Base-by-base conservation (phyloP, 352 stramenopile genomes). In the Phytophthora pseudosyringae region DNA sequence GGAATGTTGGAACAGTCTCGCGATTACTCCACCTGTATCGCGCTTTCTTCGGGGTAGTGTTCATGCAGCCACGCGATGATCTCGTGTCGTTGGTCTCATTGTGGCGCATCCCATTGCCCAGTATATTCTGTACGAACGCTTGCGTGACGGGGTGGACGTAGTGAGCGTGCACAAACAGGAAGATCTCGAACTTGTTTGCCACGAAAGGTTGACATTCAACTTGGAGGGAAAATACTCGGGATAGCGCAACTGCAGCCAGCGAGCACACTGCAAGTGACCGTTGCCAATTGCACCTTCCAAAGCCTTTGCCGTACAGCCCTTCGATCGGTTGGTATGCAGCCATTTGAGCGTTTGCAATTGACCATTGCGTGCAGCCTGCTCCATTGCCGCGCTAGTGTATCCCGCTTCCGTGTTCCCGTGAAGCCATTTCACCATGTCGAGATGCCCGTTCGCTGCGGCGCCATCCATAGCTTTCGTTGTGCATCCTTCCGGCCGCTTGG, bases 341-440 rank as follows among this genome's bases (percentile, higher is more conserved):
- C 55, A 63, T 26, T 47, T 40, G 15, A 63, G 5, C 15, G 26
- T 25, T 7, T 48, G n/a, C 25, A 55, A 33, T n/a, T 48, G 44
- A 1, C 32, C 55, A 18, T 48, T 38, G 3, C 7, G 15, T n/a
- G 44, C 55, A 21, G 55, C 43, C 1, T 16, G 4, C 12, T 63
- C 44, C 55, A 63, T 63, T 9, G 55, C 32, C 32, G 3, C 26
- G 5, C 4, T 43, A 3, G 55, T 54, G 26, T 41, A 55, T 16
- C 54, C 54, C 7, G 9, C 40, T 6, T 8, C 29, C 8, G 11
- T 38, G 11, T 63, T 46, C 9, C 9, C 25, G 2, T 63, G 25
- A 13, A 63, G 44, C 55, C 54, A 62, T 32, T 54, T 10, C 11
- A 62, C 43, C 0, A 54, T n/a, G 3, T 54, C 31, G 3, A 62